A percentile compares a stretch with the other conserved stretches of the same genome.
phyloP scores from a whole-genome alignment of 2,329 filamentous ascomycete genomes.

The Colletotrichum lupini region DNA sequence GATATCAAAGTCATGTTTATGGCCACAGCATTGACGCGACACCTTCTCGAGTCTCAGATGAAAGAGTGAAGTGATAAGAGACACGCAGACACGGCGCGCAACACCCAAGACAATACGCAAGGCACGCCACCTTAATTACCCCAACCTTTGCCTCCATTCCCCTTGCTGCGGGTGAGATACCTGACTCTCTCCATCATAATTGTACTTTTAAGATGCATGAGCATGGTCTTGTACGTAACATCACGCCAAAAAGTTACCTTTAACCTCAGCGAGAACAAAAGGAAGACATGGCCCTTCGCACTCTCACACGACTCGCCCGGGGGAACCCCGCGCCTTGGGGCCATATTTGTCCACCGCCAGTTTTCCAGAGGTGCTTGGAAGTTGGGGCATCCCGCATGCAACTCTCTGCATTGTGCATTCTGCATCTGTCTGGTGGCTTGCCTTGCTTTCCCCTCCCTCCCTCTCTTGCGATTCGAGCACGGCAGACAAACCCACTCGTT shows the following conservation, averaged over 20 bases:
- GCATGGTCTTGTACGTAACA: neutral
- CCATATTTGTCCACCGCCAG: conserved; percentile 11
- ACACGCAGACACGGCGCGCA: neutral
- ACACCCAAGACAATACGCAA: conserved; percentile 10
- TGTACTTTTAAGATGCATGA: neutral
- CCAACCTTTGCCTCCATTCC: conserved; percentile 24
- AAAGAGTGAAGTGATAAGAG: neutral
- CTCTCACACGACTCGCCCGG: conserved; percentile 7
- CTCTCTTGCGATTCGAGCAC: neutral
- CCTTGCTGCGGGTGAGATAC: neutral
- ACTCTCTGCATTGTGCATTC: conserved; percentile 18
- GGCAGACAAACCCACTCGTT: neutral
- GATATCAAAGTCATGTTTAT: neutral
- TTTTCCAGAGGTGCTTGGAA: neutral
- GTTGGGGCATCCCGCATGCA: conserved; percentile 13
- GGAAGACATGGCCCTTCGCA: conserved; percentile 11
- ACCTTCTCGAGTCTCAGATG: neutral
- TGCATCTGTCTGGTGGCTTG: conserved; percentile 4
- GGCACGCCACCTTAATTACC: conserved; percentile 26
- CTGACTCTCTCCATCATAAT: neutral
- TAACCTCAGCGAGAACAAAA: conserved; percentile 5
- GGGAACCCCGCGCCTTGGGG: neutral
- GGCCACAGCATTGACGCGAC: neutral
- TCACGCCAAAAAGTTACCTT: conserved; percentile 2
- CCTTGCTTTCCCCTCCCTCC: neutral